These are phyloP conservation scores for Cucurbita ficifolia DNA, from an alignment of 306 rosid species.

Conservation along the genomic window DNA sequence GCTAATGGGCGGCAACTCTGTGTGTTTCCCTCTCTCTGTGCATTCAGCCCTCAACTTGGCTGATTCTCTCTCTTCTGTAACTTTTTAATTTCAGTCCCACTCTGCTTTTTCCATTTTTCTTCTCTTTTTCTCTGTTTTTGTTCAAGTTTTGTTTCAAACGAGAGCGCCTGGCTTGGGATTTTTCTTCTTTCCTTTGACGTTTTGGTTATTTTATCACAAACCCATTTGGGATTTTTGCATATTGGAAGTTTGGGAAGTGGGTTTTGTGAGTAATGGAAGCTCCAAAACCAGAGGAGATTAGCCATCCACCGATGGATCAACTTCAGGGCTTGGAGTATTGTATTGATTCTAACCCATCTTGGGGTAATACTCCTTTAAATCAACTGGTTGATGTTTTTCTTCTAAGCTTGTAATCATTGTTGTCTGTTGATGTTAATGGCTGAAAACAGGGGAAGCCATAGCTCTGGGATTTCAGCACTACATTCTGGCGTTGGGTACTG, in stretches of 20 bases:
- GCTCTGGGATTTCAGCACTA: conserved; percentile 94
- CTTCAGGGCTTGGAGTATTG: conserved; percentile 97
- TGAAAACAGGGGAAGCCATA: conserved; percentile 66
- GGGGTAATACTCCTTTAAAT: conserved; percentile 40
- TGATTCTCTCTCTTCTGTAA: conserved; percentile 15
- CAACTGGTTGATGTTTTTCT: not conserved
- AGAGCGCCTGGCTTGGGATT: not conserved
- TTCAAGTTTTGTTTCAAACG: not conserved
- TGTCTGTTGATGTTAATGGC: conserved; percentile 8
- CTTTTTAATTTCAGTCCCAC: conserved; percentile 10
- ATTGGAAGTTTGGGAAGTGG: conserved; percentile 9
- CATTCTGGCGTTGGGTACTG: conserved; percentile 92
- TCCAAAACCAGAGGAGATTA: conserved; percentile 70
- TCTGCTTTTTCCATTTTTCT: not conserved
- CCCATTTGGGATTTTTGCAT: conserved; percentile 16
- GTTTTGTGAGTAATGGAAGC: conserved; percentile 39
- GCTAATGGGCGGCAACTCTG: conserved; percentile 32
- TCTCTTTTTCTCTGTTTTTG: conserved; percentile 13
- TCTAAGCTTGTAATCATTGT: not conserved
- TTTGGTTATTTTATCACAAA: conserved; percentile 4
- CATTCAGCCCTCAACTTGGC: conserved; percentile 14
- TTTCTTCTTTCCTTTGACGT: not conserved
- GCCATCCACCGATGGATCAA: conserved; percentile 89
- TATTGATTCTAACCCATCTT: conserved; percentile 93
- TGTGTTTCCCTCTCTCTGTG: conserved; percentile 1